Base-by-base conservation (phyloP, 306 rosid species). In the Rosa rugosa region DNA sequence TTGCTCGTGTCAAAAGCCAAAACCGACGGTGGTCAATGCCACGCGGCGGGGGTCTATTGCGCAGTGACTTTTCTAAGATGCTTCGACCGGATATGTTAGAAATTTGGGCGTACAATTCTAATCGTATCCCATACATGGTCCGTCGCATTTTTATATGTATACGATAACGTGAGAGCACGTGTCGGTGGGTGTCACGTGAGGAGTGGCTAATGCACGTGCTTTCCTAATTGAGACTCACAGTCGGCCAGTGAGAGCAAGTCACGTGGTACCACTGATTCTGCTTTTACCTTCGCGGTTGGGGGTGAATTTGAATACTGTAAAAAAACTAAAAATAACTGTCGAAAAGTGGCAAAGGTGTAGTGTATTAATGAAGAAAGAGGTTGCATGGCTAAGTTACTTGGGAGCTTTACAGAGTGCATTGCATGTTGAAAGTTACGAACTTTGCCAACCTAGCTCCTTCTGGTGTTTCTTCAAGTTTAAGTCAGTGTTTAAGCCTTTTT, bases 11-110 rank as follows among this genome's bases (percentile, higher is more conserved):
- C 84, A 75, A 84, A 80, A 87, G 87, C 87, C 89, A 65, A 53
- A 85, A 79, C 83, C 3, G 89, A 72, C 93, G 93, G 94, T 91
- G 90, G 86, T 88, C 89, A 89, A 84, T 81, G 80, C 67, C 82
- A 90, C 91, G 91, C 83, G 94, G 71, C 91, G 20, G 50, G 9
- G 69, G 81, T 76, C 79, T 60, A 75, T 73, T 14, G 76, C 31
- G 75, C 50, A 56, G 69, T 63, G 53, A 56, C 67, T 76, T 83
- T 84, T 66, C 67, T 73, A 56, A 46, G 79, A 77, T 81, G 83
- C 80, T 81, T 62, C 13, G 75, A 47, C 62, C 66, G 13, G 82
- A 20, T 17, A 73, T 64, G 27, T 38, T 22, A 20, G 25, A 53
- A 22, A 69, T 44, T 11, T 41, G 0, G 36, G 18, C 5, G n/a